phyloP scores from a whole-genome alignment of 306 rosid genomes.

The Malus fusca region DNA sequence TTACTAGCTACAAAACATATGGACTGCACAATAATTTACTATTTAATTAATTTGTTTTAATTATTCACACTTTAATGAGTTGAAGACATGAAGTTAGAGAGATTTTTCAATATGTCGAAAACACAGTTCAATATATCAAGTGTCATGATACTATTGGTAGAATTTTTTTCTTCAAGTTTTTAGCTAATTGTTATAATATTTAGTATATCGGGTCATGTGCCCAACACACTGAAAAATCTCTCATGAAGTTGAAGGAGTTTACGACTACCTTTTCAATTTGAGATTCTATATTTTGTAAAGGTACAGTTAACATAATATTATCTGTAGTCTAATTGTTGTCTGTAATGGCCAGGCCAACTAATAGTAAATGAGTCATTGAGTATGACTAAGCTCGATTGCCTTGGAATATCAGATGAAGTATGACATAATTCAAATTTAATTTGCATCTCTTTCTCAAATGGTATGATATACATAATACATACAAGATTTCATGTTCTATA shows the following conservation, averaged over 20 bases:
- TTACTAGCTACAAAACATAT: not conserved
- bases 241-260: not conserved
- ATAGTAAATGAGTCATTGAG: not conserved
- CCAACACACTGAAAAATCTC: no score
- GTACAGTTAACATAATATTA: not conserved
- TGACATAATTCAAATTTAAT: not conserved
- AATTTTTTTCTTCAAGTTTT: no score
- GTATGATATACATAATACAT: not conserved
- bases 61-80: not conserved
- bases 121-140: no score
- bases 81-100: not conserved
- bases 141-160: no score
- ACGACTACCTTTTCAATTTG: not conserved
- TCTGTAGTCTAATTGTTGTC: not conserved
- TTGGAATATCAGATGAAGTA: slow-evolving; percentile 7
- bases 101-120: no score
- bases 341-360: not conserved
- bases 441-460: not conserved
- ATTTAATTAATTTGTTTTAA: not conserved
- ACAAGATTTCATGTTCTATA: not conserved
- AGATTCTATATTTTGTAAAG: not conserved
- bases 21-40: not conserved
- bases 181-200: no score
- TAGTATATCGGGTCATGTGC: no score
- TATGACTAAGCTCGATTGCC: not conserved